Evolutionary conservation across 2,329 filamentous ascomycete species (phyloP), one percentile per base, ranked within the genome.

Genomic region (Sarocladium strictum): DNA sequence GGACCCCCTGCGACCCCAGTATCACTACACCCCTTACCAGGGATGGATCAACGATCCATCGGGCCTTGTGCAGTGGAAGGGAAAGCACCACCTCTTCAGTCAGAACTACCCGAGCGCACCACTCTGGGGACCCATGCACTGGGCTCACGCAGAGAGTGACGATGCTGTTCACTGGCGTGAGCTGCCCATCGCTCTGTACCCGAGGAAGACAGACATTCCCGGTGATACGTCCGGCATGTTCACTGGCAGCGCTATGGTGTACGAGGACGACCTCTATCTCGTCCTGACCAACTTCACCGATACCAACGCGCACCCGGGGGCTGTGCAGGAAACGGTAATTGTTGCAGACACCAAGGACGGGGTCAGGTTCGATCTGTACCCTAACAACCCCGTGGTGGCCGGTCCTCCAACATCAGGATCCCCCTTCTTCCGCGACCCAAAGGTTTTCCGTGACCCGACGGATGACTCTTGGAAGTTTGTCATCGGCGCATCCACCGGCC

Each of bases 21-120:
- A 57, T 40, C 63, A 65, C 56, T 65, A 64, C 56, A 63, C 63
- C 7, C 60, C 57, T 15, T 64, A 62, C 37, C 61, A 63, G 37
- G 63, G 63, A 24, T 65, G 62, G 63, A 65, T 65, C 58, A 65
- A 65, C 54, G 63, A 65, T 49, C 63, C 63, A 3, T 54, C 60
- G 15, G 63, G 63, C 3, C 56, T 65, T 10, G 47, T 45, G 11
- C 56, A 63, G 53, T 65, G 58, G 53, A 59, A 60, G 15, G 61
- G 61, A n/a, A 47, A 57, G 14, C 62, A 65, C 54, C 63, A 65
- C 47, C 61, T 63, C 50, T 64, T 65, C 57, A 62, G 60, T 41
- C 62, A 65, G 56, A 63, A 56, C 49, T 49, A 64, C 56, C 63
- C 63, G 9, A 55, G 53, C 21, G 57, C 58, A 12, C 61, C 61